A percentile compares a stretch with the other conserved stretches of the same genome.
phyloP scores from a whole-genome alignment of 1,284 basidiomycete genomes.

The Trichosporon sp. region DNA sequence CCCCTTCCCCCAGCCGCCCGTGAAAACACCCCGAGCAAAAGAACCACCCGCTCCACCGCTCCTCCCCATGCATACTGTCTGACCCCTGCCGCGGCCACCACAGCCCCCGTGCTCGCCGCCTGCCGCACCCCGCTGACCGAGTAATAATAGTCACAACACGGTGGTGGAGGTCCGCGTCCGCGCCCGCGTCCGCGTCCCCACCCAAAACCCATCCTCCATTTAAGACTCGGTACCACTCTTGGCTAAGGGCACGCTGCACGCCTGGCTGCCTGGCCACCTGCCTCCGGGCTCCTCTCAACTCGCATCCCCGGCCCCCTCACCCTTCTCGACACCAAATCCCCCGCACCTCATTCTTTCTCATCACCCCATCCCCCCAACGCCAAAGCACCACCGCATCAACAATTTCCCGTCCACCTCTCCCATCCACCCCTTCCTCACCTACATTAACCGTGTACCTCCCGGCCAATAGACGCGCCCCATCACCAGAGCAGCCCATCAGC shows the following conservation, averaged over 20 bases:
- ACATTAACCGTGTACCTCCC: neutral
- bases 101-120: neutral
- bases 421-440: neutral
- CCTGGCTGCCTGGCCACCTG: neutral
- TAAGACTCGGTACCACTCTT: conserved; percentile 3
- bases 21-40: neutral
- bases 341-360: conserved; percentile 2
- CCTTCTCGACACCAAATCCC: neutral
- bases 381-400: neutral
- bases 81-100: neutral
- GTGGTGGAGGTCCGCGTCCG: neutral
- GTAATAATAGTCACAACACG: too few species aligned
- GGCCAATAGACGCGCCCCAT: neutral
- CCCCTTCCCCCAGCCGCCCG: neutral
- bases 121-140: too few species aligned
- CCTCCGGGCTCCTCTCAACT: neutral
- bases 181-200: neutral
- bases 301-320: neutral
- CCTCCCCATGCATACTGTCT: neutral
- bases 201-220: conserved; percentile 6
- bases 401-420: neutral
- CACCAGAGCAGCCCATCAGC: neutral
- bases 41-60: neutral
- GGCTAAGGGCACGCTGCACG: conserved; percentile 1
- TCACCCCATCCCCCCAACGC: neutral